These are phyloP conservation scores for Hypsizygus marmoreus DNA, from an alignment of 768 basidiomycete genomes.

Conservation along the genomic window DNA sequence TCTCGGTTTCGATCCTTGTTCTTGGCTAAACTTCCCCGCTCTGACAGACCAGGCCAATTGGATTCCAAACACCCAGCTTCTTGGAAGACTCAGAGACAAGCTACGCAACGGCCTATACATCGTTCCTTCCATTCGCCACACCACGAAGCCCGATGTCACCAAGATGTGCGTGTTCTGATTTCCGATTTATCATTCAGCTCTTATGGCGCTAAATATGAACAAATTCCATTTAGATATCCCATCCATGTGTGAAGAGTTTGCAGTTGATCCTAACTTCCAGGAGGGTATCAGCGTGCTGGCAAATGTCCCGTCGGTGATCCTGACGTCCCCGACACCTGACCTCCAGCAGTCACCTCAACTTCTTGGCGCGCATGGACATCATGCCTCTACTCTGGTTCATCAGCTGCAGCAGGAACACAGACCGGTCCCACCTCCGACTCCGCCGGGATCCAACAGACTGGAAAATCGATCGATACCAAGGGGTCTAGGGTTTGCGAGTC, in stretches of 20 bases:
- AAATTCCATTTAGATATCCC: not conserved
- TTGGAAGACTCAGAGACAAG: slow-evolving; percentile 1
- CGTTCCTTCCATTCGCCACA: slow-evolving; percentile 3
- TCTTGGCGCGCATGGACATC: not conserved
- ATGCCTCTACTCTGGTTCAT: too few species aligned
- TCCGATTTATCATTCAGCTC: too few species aligned
- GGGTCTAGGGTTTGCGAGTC: not conserved
- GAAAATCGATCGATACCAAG: not conserved
- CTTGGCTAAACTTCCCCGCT: slow-evolving; percentile 8
- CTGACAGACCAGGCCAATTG: not conserved
- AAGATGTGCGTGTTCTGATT: slow-evolving; percentile 1
- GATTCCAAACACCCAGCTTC: not conserved
- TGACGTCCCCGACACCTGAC: slow-evolving; percentile 17
- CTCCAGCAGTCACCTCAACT: too few species aligned
- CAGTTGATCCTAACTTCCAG: not conserved
- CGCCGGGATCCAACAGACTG: slow-evolving; percentile 3
- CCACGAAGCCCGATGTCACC: not conserved
- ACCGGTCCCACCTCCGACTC: not conserved
- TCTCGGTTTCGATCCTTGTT: not conserved
- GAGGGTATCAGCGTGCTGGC: not conserved
- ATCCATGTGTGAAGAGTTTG: not conserved
- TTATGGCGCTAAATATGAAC: too few species aligned
- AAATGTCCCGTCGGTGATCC: slow-evolving; percentile 12
- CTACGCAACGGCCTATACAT: not conserved
- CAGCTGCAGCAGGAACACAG: too few species aligned